These are phyloP conservation scores for Mitragyna speciosa DNA, from an alignment of 257 asterid species.

Conservation along the genomic window DNA sequence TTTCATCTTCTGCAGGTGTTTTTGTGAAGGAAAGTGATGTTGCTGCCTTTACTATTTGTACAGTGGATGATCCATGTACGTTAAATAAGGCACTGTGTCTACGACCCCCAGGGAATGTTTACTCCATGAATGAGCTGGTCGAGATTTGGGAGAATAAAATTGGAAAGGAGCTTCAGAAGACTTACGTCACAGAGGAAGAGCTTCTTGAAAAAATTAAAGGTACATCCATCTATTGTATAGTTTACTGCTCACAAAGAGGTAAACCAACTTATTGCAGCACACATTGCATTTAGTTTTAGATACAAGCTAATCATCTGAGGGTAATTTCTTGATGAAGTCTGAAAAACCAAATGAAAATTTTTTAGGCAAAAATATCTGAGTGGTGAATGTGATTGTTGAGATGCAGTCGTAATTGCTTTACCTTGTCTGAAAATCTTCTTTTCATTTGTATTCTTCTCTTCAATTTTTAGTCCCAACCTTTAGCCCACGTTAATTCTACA, in stretches of 20 bases:
- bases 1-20: conserved; percentile 45
- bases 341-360: neutral
- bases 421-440: neutral
- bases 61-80: conserved; percentile 76
- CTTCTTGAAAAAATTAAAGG: conserved; percentile 65
- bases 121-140: conserved; percentile 75
- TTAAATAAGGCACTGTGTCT: conserved; percentile 60
- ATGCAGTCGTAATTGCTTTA: neutral
- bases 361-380: neutral
- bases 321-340: neutral
- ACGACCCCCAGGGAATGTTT: conserved; percentile 77
- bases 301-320: neutral
- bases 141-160: conserved; percentile 83
- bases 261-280: neutral
- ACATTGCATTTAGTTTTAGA: neutral
- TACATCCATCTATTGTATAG: conserved; percentile 16
- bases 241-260: neutral
- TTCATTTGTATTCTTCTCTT: neutral
- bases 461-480: neutral
- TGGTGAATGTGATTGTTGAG: neutral
- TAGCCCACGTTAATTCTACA: neutral
- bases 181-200: conserved; percentile 52
- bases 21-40: conserved; percentile 77
- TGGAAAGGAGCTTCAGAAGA: conserved; percentile 56
- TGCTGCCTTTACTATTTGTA: conserved; percentile 75